Percentiles rank a stretch among this genome's conserved stretches.
phyloP scores from a whole-genome alignment of 768 basidiomycete genomes.

The Leucogyrophana mollusca region DNA sequence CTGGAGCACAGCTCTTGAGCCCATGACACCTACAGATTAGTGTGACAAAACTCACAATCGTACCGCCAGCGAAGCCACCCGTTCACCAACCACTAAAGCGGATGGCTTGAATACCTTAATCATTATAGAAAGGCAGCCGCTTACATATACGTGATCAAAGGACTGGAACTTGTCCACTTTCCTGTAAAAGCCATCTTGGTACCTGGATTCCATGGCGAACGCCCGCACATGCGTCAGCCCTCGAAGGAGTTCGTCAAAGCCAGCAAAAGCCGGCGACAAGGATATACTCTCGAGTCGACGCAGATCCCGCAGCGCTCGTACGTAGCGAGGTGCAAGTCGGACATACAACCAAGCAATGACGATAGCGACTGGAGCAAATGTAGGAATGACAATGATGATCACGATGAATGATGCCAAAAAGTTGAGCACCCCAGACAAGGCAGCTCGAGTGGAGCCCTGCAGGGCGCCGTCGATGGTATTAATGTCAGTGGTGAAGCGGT shows the following conservation, averaged over 20 bases:
- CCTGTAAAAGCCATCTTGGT: constrained; percentile 61
- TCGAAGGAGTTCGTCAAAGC: constrained; percentile 67
- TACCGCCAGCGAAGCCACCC: constrained; percentile 75
- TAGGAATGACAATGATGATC: constrained; percentile 60
- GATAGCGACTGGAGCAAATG: constrained; percentile 63
- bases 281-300: constrained; percentile 65
- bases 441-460: constrained; percentile 52
- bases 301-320: constrained; percentile 64
- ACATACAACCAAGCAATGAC: constrained; percentile 71
- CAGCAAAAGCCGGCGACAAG: constrained; percentile 69
- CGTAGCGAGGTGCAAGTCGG: constrained; percentile 58
- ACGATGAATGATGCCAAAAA: constrained; percentile 65
- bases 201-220: constrained; percentile 68
- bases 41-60: constrained; percentile 47
- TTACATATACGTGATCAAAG: constrained; percentile 68
- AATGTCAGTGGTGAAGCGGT: constrained; percentile 78
- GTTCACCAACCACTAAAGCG: constrained; percentile 59
- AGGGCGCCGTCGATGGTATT: constrained; percentile 69
- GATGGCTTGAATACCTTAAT: neutral
- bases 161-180: constrained; percentile 68
- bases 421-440: constrained; percentile 55
- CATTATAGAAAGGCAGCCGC: constrained; percentile 20
- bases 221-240: constrained; percentile 70
- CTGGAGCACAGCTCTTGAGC: constrained; percentile 23
- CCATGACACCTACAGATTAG: neutral